A percentile compares a stretch with the other conserved stretches of the same genome.
Evolutionary conservation across 495 filamentous ascomycete species (phyloP).

Genomic region (Stereocaulon alpinum): DNA sequence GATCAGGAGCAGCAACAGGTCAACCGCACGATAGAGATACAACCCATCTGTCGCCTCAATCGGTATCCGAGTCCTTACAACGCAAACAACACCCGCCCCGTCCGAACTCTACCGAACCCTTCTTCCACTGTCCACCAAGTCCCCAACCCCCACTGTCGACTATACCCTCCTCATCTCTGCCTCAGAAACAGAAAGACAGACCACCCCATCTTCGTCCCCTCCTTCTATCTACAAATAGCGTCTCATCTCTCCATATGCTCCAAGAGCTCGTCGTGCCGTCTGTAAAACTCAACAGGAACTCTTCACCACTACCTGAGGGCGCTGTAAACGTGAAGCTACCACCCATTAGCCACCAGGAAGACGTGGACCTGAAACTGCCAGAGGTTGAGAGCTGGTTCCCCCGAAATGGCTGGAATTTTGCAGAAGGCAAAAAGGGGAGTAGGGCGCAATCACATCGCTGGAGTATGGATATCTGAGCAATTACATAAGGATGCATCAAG

Average conservation of each 20-base stretch:
- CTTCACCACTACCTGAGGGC: slow-evolving; percentile 2
- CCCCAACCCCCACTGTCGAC: slow-evolving; percentile 14
- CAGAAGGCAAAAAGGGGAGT: not conserved
- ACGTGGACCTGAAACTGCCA: slow-evolving; percentile 7
- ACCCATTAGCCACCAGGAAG: slow-evolving; percentile 10
- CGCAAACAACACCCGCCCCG: not conserved
- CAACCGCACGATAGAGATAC: slow-evolving; percentile 23
- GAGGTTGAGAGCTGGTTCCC: slow-evolving; percentile 13
- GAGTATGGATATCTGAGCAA: slow-evolving; percentile 18
- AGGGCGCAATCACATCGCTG: slow-evolving; percentile 12
- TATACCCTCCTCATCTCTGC: slow-evolving; percentile 15
- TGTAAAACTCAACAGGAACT: slow-evolving; percentile 11
- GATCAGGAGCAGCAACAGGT: not conserved
- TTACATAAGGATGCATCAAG: not conserved
- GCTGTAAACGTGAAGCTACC: slow-evolving; percentile 12
- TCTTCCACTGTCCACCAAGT: not conserved
- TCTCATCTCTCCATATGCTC: slow-evolving; percentile 17
- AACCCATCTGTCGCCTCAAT: not conserved
- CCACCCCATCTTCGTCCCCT: slow-evolving; percentile 9
- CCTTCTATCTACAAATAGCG: slow-evolving; percentile 11
- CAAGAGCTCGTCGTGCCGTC: slow-evolving; percentile 14
- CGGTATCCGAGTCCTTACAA: not conserved
- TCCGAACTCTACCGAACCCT: slow-evolving; percentile 3
- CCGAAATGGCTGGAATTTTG: slow-evolving; percentile 7
- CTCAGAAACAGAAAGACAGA: slow-evolving; percentile 6